A percentile compares a stretch with the other conserved stretches of the same genome.
Evolutionary conservation across 768 basidiomycete species (phyloP).

Genomic region (Gautieria morchelliformis): DNA sequence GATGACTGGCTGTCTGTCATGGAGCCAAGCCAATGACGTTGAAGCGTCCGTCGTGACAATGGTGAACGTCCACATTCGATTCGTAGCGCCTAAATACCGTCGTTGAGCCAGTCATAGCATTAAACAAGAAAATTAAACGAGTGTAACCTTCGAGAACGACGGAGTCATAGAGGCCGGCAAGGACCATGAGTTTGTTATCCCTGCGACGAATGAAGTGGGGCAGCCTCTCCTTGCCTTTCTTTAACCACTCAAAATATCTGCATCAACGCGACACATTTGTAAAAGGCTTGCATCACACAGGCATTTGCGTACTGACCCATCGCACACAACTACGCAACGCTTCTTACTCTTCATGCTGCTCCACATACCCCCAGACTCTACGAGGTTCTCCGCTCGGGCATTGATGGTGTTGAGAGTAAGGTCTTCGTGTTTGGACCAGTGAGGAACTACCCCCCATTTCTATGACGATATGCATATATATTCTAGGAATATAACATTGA

Average conservation of each 20-base stretch:
- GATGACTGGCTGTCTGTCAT: constrained; percentile 83
- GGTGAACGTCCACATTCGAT: constrained; percentile 70
- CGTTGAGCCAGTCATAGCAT: neutral
- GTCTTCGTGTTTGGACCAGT: constrained; percentile 73
- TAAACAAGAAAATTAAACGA: neutral
- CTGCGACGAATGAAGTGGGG: constrained; percentile 75
- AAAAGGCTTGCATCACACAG: neutral
- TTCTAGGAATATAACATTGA: neutral
- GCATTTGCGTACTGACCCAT: constrained; percentile 42
- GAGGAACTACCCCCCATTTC: constrained; percentile 77
- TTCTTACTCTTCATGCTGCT: constrained; percentile 68
- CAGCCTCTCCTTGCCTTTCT: constrained; percentile 66
- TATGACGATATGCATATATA: neutral
- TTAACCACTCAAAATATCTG: constrained; percentile 94
- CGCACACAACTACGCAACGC: constrained; percentile 75
- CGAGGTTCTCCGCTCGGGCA: constrained; percentile 74
- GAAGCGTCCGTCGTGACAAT: constrained; percentile 80
- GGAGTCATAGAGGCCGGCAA: constrained; percentile 83
- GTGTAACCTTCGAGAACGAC: constrained; percentile 51
- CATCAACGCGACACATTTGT: neutral
- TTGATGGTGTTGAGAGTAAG: constrained; percentile 78
- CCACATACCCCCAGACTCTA: constrained; percentile 79
- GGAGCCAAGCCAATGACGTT: constrained; percentile 73
- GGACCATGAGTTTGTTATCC: constrained; percentile 57
- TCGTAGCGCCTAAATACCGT: constrained; percentile 20